phyloP scores from a whole-genome alignment of 345 rosid species.

The Odontarrhena argentea region DNA sequence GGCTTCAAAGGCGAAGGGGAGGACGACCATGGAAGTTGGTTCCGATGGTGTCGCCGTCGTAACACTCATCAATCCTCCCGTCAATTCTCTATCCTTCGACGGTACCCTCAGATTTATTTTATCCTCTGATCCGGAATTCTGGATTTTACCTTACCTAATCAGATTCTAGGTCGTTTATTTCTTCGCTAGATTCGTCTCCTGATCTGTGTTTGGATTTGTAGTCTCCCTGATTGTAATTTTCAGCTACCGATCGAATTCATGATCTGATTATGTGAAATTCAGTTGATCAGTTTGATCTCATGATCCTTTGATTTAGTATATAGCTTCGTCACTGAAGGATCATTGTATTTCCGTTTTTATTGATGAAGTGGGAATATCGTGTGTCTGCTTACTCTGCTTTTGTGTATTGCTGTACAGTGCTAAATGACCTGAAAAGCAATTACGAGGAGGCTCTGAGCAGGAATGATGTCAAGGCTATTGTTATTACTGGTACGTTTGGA shows the following conservation, averaged over 20 bases:
- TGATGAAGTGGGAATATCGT: neutral
- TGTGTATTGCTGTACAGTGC: slow-evolving; percentile 49
- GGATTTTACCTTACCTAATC: neutral
- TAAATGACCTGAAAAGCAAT: slow-evolving; percentile 72
- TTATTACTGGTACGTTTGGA: slow-evolving; percentile 63
- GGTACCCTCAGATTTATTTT: slow-evolving; percentile 45
- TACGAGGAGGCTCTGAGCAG: slow-evolving; percentile 74
- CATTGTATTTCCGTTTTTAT: neutral
- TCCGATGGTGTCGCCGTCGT: slow-evolving; percentile 87
- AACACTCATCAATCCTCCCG: slow-evolving; percentile 85
- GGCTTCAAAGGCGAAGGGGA: slow-evolving; percentile 55
- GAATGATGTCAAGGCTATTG: slow-evolving; percentile 95
- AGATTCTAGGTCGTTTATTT: slow-evolving; percentile 20
- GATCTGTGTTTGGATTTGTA: neutral
- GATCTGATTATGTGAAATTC: slow-evolving; percentile 29
- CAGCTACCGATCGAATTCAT: slow-evolving; percentile 15
- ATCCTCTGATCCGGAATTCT: neutral
- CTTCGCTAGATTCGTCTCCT: neutral
- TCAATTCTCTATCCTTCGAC: slow-evolving; percentile 83
- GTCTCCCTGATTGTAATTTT: neutral
- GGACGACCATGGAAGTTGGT: slow-evolving; percentile 75
- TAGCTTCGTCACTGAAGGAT: neutral
- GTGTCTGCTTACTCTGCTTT: slow-evolving; percentile 17
- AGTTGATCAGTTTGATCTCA: neutral
- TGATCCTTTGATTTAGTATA: neutral